Percentiles rank a stretch among this genome's conserved stretches.
These are phyloP conservation scores for Carex scoparia DNA, from an alignment of 176 grass and related monocot species.

Conservation along the genomic window DNA sequence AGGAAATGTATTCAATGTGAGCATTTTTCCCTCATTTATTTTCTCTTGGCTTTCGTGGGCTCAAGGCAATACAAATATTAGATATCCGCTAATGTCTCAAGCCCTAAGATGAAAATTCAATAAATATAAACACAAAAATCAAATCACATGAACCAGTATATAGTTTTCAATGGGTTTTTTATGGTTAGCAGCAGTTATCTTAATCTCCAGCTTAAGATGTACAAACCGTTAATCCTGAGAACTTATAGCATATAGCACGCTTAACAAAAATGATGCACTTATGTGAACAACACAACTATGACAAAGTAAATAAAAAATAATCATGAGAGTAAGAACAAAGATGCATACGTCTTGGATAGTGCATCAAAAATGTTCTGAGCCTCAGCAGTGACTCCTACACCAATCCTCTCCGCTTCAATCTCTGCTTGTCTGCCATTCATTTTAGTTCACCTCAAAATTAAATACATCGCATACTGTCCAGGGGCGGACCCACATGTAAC, in stretches of 20 bases:
- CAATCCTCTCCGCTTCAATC: constrained; percentile 84
- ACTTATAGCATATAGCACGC: not conserved
- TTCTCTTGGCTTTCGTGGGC: not conserved
- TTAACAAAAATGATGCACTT: not conserved
- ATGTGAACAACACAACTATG: not conserved
- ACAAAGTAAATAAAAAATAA: not conserved
- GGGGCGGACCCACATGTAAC: too few relatives aligned
- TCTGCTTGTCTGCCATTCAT: constrained; percentile 70
- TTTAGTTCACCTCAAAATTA: constrained; percentile 15
- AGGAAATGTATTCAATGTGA: not conserved
- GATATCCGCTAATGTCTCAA: not conserved
- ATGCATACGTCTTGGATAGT: constrained; percentile 81
- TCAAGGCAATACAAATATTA: not conserved
- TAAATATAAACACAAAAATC: not conserved
- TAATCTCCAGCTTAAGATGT: not conserved
- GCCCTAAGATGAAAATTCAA: not conserved
- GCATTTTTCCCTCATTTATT: not conserved
- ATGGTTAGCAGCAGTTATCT: not conserved
- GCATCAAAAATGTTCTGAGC: constrained; percentile 97
- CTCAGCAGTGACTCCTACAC: constrained; percentile 80
- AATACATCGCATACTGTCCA: not conserved
- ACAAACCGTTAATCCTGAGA: not conserved
- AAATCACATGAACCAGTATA: not conserved
- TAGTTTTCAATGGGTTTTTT: not conserved
- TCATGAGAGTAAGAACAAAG: constrained; percentile 16